These are phyloP conservation scores for Pelargonium fulgidum DNA, from an alignment of 441 rosid species.

Conservation along the genomic window DNA sequence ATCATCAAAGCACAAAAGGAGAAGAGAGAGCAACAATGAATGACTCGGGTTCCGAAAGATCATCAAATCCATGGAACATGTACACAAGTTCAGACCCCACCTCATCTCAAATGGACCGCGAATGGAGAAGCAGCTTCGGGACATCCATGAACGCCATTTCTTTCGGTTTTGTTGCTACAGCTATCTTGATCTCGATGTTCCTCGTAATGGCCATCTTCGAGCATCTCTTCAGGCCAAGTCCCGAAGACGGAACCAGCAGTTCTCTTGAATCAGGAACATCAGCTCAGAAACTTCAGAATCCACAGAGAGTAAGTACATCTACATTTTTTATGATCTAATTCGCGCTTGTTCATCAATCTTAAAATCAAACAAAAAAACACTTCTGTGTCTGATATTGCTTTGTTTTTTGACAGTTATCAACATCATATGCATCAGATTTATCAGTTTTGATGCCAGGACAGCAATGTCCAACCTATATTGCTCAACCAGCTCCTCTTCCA, in stretches of 20 bases:
- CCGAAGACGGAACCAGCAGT: slow-evolving; percentile 26
- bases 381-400: too few species aligned
- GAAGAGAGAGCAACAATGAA: slow-evolving; percentile 26
- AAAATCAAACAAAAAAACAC: too few species aligned
- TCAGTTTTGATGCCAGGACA: slow-evolving; percentile 92
- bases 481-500: slow-evolving; percentile 82
- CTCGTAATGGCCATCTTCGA: slow-evolving; percentile 70
- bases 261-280: slow-evolving; percentile 25
- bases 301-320: slow-evolving; percentile 36
- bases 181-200: slow-evolving; percentile 61
- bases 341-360: too few species aligned
- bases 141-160: slow-evolving; percentile 60
- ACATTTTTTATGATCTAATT: too few species aligned
- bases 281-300: slow-evolving; percentile 31
- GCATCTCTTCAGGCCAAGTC: slow-evolving; percentile 50
- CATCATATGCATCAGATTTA: slow-evolving; percentile 47
- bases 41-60: slow-evolving; percentile 39
- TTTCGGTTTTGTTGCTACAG: slow-evolving; percentile 68
- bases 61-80: slow-evolving; percentile 55
- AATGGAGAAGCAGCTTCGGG: slow-evolving; percentile 47
- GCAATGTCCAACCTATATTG: slow-evolving; percentile 65
- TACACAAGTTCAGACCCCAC: slow-evolving; percentile 45
- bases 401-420: slow-evolving; percentile 37
- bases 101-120: slow-evolving; percentile 33
- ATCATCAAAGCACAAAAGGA: too few species aligned